Evolutionary conservation across 2,329 filamentous ascomycete species (phyloP).

Genomic region (Byssochlamys sp.): DNA sequence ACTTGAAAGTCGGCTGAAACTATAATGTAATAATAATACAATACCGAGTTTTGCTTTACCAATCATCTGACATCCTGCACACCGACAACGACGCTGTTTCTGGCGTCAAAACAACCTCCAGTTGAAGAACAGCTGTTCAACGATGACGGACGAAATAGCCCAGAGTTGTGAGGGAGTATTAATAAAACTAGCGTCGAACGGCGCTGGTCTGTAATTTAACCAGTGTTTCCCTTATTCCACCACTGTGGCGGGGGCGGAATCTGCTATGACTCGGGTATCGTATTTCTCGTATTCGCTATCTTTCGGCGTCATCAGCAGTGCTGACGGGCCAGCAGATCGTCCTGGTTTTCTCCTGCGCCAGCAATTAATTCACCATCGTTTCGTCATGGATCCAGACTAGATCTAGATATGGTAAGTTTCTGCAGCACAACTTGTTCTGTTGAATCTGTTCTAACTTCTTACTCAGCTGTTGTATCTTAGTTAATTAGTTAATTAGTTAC

Average conservation of each 20-base stretch:
- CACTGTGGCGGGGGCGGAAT: not conserved
- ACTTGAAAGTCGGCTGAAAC: not conserved
- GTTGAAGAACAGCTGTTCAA: not conserved
- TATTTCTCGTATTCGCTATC: not conserved
- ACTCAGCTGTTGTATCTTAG: not conserved
- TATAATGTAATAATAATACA: too few relatives aligned
- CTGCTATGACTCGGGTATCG: not conserved
- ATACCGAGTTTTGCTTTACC: not conserved
- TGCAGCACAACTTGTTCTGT: not conserved
- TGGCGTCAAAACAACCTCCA: not conserved
- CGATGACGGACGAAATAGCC: not conserved
- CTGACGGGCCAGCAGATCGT: not conserved
- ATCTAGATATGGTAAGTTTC: not conserved
- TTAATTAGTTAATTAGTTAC: too few relatives aligned
- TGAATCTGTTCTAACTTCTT: not conserved
- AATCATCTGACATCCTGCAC: not conserved
- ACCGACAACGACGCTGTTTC: not conserved
- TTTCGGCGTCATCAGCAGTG: not conserved
- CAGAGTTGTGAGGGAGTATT: not conserved
- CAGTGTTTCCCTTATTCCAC: not conserved
- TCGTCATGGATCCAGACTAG: not conserved
- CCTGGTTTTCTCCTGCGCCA: too few relatives aligned
- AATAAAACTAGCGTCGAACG: not conserved
- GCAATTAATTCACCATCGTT: not conserved
- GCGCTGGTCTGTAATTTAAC: not conserved